Evolutionary conservation across 805 yeast genomes (phyloP).

Genomic region (Metschnikowia matae): DNA sequence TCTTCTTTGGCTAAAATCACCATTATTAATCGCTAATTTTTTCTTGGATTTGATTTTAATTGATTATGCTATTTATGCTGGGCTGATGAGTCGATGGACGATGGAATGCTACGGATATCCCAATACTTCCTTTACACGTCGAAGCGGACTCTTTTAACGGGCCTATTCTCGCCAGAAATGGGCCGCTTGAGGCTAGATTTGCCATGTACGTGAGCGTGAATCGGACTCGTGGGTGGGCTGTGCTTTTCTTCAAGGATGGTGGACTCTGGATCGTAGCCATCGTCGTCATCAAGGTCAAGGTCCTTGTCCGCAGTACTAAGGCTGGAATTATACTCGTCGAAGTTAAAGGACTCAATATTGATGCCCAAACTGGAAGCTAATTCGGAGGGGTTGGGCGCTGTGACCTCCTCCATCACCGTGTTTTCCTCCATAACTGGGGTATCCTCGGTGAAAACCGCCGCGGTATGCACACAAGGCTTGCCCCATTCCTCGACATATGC

Average conservation of each 20-base stretch:
- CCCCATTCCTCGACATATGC: conserved; percentile 15
- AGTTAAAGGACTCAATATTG: conserved; percentile 18
- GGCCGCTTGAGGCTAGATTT: conserved; percentile 26
- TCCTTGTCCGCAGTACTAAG: conserved; percentile 15
- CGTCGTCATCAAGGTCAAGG: conserved; percentile 22
- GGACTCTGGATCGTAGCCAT: conserved; percentile 22
- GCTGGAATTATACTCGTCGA: conserved; percentile 19
- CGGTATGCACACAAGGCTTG: conserved; percentile 1
- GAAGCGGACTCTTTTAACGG: conserved; percentile 33
- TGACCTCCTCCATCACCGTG: not conserved
- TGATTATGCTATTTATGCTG: not conserved
- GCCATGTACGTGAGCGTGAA: conserved; percentile 2
- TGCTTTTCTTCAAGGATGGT: conserved; percentile 9
- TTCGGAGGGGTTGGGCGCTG: conserved; percentile 2
- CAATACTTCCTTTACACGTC: conserved; percentile 10
- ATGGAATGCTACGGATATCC: no score
- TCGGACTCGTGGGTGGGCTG: conserved; percentile 14
- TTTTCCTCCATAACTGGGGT: not conserved
- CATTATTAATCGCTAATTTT: no score
- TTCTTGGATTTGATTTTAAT: no score
- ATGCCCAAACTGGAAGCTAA: conserved; percentile 24
- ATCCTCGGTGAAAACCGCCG: not conserved
- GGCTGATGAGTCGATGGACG: not conserved
- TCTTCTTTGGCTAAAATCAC: no score
- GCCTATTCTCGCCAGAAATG: conserved; percentile 12